phyloP scores from a whole-genome alignment of 78 protist genomes.

The Anaeramoeba ignava region DNA sequence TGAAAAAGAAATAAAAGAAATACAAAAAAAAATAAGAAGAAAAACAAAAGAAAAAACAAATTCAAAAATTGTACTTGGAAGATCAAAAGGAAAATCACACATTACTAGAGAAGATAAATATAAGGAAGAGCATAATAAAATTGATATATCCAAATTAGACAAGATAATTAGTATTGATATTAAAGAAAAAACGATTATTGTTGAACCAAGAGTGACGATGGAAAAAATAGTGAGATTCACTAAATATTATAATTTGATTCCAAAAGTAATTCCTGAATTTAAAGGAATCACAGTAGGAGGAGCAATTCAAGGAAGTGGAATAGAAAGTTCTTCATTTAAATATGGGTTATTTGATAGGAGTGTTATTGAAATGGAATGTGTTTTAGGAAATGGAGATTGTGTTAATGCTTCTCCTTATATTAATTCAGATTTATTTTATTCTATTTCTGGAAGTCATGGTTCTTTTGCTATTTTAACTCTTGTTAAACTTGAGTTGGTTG shows the following conservation, averaged over 20 bases:
- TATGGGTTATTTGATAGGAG: neutral
- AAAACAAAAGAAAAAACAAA: no score
- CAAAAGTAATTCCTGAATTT: neutral
- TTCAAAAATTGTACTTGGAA: no score
- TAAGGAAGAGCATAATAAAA: no score
- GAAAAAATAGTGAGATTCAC: neutral
- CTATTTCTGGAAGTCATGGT: neutral
- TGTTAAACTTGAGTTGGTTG: neutral
- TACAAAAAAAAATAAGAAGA: no score
- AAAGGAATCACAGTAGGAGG: neutral
- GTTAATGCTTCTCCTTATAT: neutral
- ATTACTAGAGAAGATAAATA: no score
- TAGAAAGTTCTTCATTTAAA: neutral
- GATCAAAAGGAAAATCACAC: no score
- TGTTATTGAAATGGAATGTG: neutral
- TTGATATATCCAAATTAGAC: no score
- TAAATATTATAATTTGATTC: neutral
- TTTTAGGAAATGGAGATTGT: neutral
- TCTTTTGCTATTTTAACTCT: neutral
- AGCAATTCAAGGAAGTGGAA: neutral
- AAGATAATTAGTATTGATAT: no score
- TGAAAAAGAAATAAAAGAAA: no score
- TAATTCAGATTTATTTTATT: neutral
- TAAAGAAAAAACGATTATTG: neutral
- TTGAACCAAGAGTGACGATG: neutral